Base-by-base conservation (phyloP, 345 rosid species). In the Excoecaria agallocha region DNA sequence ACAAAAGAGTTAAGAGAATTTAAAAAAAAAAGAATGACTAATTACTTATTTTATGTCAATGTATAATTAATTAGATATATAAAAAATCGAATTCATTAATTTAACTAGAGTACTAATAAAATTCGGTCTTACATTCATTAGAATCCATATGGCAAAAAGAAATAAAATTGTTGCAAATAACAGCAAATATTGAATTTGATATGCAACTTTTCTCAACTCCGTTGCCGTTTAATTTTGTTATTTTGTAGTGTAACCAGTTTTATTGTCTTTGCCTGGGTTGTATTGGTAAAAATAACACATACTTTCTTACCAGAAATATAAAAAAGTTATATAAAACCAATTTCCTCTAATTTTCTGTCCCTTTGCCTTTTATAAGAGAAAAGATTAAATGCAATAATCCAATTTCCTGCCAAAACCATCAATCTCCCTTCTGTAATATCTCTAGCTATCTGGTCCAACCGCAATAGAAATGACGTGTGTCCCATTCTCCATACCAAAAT, bases 221-320 rank as follows among this genome's bases (percentile, higher is more conserved):
- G 35, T 64, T 19, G 20, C 68, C 20, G 25, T 51, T 69, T 52
- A 52, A 51, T 15, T 51, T 69, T 51, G 48, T 51, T 51, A 12
- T 3, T 69, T 69, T 51, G 25, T 69, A 16, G 24, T 19, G 20
- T 39, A 50, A 22, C 60, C 24, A 30, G 24, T 22, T 69, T 37
- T 17, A 30, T 30, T 68, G 71, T 35, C 61, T 52, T 51, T 16
- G 60, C 25, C 8, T 69, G 60, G 52, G 60, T 52, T 69, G 46
- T 30, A 30, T 63, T 67, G 56, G 45, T 25, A 68, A 50, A 55
- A 35, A 49, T 24, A 25, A 49, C 43, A 50, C 43, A 68, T 68
- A 51, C 71, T 68, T 35, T 50, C 59, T 68, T 13, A 50, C 58
- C 13, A 37, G 20, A 24, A 15, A 49, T 30, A 1, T 63, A 2